phyloP scores from a whole-genome alignment of 148 eudicot species.

The Mesembryanthemum crystallinum region DNA sequence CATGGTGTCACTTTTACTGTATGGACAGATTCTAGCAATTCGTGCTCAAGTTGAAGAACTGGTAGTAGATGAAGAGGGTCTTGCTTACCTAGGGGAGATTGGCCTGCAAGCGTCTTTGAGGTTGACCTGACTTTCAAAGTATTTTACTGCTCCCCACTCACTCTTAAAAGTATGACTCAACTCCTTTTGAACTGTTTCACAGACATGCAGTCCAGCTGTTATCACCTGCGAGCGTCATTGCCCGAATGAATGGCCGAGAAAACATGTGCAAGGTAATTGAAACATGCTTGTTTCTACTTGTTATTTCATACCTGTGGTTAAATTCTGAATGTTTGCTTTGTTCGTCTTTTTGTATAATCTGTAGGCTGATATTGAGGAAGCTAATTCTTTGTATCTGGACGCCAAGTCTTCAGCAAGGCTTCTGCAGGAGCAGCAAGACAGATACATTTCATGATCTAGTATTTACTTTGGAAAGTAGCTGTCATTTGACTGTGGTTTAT shows the following conservation, averaged over 20 bases:
- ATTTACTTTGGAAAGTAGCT: not conserved
- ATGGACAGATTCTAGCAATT: constrained; percentile 79
- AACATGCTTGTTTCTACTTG: constrained; percentile 6
- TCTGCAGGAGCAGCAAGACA: constrained; percentile 96
- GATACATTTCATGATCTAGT: constrained; percentile 70
- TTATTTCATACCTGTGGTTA: too few relatives aligned
- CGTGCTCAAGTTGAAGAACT: constrained; percentile 97
- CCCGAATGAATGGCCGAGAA: constrained; percentile 91
- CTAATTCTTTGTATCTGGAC: constrained; percentile 59
- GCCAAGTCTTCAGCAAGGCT: constrained; percentile 93
- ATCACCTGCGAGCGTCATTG: constrained; percentile 85
- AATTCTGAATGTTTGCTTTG: too few relatives aligned
- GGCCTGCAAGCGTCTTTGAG: constrained; percentile 90
- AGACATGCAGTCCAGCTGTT: constrained; percentile 95
- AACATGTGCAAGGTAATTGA: constrained; percentile 81
- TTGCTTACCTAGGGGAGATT: constrained; percentile 86
- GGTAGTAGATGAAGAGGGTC: constrained; percentile 79
- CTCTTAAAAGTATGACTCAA: not conserved
- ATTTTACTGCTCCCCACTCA: not conserved
- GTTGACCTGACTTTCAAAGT: constrained; percentile 29
- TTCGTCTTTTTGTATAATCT: not conserved
- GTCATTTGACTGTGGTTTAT: not conserved
- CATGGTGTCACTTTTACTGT: constrained; percentile 1
- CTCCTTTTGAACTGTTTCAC: constrained; percentile 12
- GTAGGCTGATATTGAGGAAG: constrained; percentile 96